Percentiles rank a stretch among this genome's conserved stretches.
Conservation (phyloP, 805 yeast species). For the Komagataella ulmi region DNA sequence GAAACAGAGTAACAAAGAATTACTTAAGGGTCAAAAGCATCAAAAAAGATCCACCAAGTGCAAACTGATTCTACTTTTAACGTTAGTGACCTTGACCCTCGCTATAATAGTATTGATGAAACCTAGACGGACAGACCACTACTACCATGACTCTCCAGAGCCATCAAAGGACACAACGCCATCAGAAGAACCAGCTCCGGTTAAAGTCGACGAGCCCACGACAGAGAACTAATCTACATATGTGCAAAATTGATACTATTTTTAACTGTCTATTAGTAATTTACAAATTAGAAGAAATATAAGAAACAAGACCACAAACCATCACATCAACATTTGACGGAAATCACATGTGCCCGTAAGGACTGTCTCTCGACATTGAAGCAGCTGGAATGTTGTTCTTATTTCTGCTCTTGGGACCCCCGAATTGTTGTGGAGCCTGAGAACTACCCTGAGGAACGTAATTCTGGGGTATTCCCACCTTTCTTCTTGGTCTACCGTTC, state of each 20-base stretch:
- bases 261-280: neutral
- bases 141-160: conserved; percentile 10
- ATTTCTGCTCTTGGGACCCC: conserved; percentile 5
- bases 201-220: neutral
- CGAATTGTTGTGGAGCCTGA: neutral
- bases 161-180: neutral
- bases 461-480: neutral
- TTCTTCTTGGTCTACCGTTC: neutral
- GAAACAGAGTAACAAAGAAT: conserved; percentile 64
- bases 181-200: neutral
- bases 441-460: neutral
- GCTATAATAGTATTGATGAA: conserved; percentile 59
- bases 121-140: conserved; percentile 26
- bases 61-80: conserved; percentile 64
- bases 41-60: conserved; percentile 89
- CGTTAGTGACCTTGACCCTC: conserved; percentile 58
- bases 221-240: neutral
- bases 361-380: conserved; percentile 25
- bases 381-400: conserved; percentile 25
- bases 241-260: neutral
- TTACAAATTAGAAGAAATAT: neutral
- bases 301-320: neutral
- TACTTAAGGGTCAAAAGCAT: conserved; percentile 62
- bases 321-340: neutral
- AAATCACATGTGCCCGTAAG: conserved; percentile 19